Base-by-base conservation (phyloP, 2,329 filamentous ascomycete genomes). In the Diaporthe sp. region DNA sequence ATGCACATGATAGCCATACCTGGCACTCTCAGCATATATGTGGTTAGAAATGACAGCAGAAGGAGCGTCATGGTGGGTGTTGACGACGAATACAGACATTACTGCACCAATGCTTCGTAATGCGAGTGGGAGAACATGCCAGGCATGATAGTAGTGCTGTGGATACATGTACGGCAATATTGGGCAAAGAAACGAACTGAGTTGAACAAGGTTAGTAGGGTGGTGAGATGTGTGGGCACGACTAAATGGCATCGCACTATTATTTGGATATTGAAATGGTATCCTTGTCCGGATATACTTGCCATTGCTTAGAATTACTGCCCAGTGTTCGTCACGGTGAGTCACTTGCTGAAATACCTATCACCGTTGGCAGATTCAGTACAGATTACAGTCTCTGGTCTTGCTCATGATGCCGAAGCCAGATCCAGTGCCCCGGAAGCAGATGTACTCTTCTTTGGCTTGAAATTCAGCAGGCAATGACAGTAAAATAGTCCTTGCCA, bases 251-350 rank as follows among this genome's bases (percentile, higher is more conserved):
- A 49, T 17, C 0, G 8, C 8, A 22, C 17, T 2, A 49, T 0
- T 49, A 49, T 49, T 17, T 22, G 4, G 0, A 22, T 22, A 49
- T 49, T 49, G 17, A 7, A 19, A 49, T 22, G 0, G 17, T 49
- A 4, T 0, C 0, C 1, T 9, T 9, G 7, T 22, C 2, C 44
- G 0, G 44, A 19, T 49, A 22, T 49, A 22, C 2, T 49, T 46
- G 44, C 19, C 7, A 46, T 19, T 22, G 19, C 44, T 9, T 22
- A 9, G 17, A 17, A 46, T 22, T 46, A 9, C 1, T 44, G 4
- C 15, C 4, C 17, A 44, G 42, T 19, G 13, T 44, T 44, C 15
- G 17, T 44, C 42, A 19, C 42, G 4, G 44, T 46, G 17, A 9
- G 19, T 22, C 7, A 17, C 17, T 46, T 46, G 44, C 44, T 46